These are phyloP conservation scores for Debaryomyces robertsiae DNA, from an alignment of 1,139 yeast species.

Conservation along the genomic window DNA sequence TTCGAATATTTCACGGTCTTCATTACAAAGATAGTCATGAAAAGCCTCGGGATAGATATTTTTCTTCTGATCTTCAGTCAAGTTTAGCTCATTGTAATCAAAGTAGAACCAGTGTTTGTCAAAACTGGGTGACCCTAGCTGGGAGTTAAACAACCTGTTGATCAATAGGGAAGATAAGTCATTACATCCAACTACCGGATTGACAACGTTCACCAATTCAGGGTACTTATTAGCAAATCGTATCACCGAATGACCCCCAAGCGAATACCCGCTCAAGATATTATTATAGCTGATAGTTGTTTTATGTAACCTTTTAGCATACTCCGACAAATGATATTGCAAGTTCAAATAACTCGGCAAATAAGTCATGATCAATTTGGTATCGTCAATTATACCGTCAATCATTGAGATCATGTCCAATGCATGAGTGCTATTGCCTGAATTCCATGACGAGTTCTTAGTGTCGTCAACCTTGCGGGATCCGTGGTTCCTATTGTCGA, in stretches of 20 bases:
- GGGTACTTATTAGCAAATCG: slow-evolving; percentile 48
- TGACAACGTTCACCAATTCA: slow-evolving; percentile 37
- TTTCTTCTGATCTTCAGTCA: slow-evolving; percentile 28
- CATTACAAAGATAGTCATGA: slow-evolving; percentile 33
- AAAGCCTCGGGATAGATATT: slow-evolving; percentile 37
- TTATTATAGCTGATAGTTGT: slow-evolving; percentile 30
- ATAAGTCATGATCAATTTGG: slow-evolving; percentile 48
- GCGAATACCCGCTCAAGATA: slow-evolving; percentile 55
- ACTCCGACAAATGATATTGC: slow-evolving; percentile 29
- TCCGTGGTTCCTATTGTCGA: slow-evolving; percentile 68
- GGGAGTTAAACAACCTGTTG: slow-evolving; percentile 35
- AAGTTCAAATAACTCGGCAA: slow-evolving; percentile 48
- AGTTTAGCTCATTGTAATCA: slow-evolving; percentile 38
- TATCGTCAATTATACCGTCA: slow-evolving; percentile 54
- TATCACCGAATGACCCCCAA: slow-evolving; percentile 63
- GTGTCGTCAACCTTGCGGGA: slow-evolving; percentile 37
- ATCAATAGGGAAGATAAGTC: slow-evolving; percentile 47
- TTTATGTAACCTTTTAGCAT: slow-evolving; percentile 21
- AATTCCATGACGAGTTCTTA: slow-evolving; percentile 47
- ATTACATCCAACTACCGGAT: slow-evolving; percentile 52
- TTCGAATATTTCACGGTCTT: slow-evolving; percentile 39
- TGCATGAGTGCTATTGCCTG: slow-evolving; percentile 54
- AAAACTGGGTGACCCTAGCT: slow-evolving; percentile 20
- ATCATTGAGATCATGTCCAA: slow-evolving; percentile 54
- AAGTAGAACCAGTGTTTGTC: slow-evolving; percentile 36